Conservation (phyloP, 495 filamentous ascomycete genomes). For the Symbiotaphrina buchneri region DNA sequence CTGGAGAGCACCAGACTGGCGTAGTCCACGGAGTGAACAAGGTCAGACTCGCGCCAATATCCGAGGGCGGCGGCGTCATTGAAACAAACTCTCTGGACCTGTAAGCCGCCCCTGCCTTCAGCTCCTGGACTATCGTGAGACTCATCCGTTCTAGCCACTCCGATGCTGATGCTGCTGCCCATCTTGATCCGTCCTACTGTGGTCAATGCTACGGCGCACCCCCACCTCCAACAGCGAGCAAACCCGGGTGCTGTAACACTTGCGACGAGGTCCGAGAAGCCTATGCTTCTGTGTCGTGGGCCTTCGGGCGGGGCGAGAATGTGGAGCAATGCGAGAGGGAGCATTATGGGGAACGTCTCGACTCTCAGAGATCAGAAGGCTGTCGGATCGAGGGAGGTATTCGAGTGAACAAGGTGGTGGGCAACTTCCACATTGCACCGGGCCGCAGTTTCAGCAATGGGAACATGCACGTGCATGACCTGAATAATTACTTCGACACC, state of each 20-base stretch:
- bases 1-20: conserved; percentile 83
- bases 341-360: conserved; percentile 71
- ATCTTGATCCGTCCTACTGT: conserved; percentile 84
- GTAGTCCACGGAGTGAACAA: conserved; percentile 83
- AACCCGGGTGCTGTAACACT: conserved; percentile 80
- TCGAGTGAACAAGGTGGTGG: conserved; percentile 92
- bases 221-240: conserved; percentile 40
- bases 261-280: conserved; percentile 93
- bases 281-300: conserved; percentile 74
- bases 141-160: conserved; percentile 23
- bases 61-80: conserved; percentile 60
- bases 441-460: conserved; percentile 83
- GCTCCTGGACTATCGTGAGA: not conserved
- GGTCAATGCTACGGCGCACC: conserved; percentile 79
- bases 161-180: conserved; percentile 41
- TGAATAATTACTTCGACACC: conserved; percentile 72
- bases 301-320: conserved; percentile 73
- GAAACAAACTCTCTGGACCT: conserved; percentile 51
- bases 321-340: conserved; percentile 93
- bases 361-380: conserved; percentile 71
- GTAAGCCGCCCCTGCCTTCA: conserved; percentile 19
- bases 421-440: conserved; percentile 97
- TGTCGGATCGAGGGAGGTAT: conserved; percentile 87
- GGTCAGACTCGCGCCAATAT: conserved; percentile 46
- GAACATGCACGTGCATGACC: conserved; percentile 92